Conservation (phyloP, 495 filamentous ascomycete species). For the Pyrenula massariospora region DNA sequence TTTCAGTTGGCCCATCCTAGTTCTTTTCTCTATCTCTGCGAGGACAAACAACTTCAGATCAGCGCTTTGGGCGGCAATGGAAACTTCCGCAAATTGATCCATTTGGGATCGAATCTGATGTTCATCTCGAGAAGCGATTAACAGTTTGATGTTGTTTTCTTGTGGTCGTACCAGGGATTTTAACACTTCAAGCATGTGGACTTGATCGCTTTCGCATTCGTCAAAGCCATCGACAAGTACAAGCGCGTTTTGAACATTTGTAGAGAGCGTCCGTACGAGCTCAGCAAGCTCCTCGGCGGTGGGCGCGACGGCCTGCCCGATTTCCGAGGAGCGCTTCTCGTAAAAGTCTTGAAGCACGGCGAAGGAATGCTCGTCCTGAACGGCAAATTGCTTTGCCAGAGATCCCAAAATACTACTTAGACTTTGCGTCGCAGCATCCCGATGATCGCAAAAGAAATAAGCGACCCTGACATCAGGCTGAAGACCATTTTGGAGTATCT, state of each 20-base stretch:
- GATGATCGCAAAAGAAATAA: slow-evolving; percentile 31
- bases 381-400: slow-evolving; percentile 18
- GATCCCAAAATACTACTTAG: slow-evolving; percentile 18
- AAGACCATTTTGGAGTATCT: no score
- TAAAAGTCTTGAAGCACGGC: slow-evolving; percentile 12
- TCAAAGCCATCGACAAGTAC: slow-evolving; percentile 21
- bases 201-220: slow-evolving; percentile 10
- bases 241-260: neutral
- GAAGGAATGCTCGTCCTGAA: slow-evolving; percentile 20
- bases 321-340: no score
- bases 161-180: slow-evolving; percentile 3
- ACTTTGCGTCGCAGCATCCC: slow-evolving; percentile 13
- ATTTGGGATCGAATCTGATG: no score
- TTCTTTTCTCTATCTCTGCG: slow-evolving; percentile 19
- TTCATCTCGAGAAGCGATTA: no score
- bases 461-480: slow-evolving; percentile 11
- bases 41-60: slow-evolving; percentile 25
- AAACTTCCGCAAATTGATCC: slow-evolving; percentile 11
- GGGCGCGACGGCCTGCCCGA: neutral
- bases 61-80: slow-evolving; percentile 15
- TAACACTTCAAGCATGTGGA: slow-evolving; percentile 7
- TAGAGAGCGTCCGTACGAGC: slow-evolving; percentile 10
- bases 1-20: slow-evolving; percentile 6
- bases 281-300: slow-evolving; percentile 4
- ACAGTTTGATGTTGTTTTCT: no score